phyloP scores from a whole-genome alignment of 2,329 filamentous ascomycete genomes.

The Sphaerulina musiva region DNA sequence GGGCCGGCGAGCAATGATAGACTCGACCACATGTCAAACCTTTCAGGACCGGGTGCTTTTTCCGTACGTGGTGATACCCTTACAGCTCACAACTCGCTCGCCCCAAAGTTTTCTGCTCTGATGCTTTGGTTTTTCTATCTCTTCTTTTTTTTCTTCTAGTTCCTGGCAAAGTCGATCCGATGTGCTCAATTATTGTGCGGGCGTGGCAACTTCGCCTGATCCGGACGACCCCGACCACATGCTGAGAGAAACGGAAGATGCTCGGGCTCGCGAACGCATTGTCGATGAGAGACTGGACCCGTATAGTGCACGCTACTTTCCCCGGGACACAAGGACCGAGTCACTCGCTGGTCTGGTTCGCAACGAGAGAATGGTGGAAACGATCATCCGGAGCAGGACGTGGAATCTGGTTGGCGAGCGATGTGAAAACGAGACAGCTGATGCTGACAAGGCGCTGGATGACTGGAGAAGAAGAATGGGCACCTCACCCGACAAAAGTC shows the following conservation, averaged over 20 bases:
- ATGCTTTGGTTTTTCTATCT: neutral
- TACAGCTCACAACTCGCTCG: too few relatives aligned
- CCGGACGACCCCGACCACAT: slow-evolving; percentile 75
- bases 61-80: slow-evolving; percentile 38
- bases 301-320: slow-evolving; percentile 78
- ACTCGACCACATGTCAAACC: slow-evolving; percentile 54
- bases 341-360: slow-evolving; percentile 65
- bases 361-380: slow-evolving; percentile 70
- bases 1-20: slow-evolving; percentile 47
- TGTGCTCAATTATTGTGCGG: slow-evolving; percentile 80
- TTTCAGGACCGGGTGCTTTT: slow-evolving; percentile 79
- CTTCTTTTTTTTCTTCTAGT: neutral
- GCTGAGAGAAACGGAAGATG: slow-evolving; percentile 62
- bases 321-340: slow-evolving; percentile 72
- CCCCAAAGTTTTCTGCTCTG: neutral
- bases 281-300: slow-evolving; percentile 88
- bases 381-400: slow-evolving; percentile 71
- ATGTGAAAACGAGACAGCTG: slow-evolving; percentile 57
- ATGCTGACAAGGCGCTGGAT: slow-evolving; percentile 57
- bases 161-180: slow-evolving; percentile 79
- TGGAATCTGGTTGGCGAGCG: slow-evolving; percentile 73
- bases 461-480: slow-evolving; percentile 48
- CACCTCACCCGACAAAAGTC: neutral
- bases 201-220: slow-evolving; percentile 80
- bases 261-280: slow-evolving; percentile 62